These are phyloP conservation scores for Anthostomella pinea DNA, from an alignment of 2,329 filamentous ascomycete genomes.

Conservation along the genomic window DNA sequence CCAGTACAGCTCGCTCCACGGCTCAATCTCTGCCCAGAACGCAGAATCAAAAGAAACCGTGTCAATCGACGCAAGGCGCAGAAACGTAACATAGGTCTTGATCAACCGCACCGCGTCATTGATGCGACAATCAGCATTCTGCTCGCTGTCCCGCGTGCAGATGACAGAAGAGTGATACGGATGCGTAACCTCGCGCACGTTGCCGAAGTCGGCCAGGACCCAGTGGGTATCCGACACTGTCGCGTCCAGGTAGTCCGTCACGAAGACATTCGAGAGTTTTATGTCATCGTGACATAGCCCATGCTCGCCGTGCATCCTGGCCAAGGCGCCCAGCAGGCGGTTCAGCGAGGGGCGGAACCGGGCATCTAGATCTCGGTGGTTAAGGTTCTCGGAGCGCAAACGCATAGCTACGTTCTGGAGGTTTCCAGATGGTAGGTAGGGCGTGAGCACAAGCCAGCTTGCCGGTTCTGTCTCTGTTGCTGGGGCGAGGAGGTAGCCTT, in stretches of 20 bases:
- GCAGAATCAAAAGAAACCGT: slow-evolving; percentile 22
- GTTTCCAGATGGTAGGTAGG: slow-evolving; percentile 25
- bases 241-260: slow-evolving; percentile 9
- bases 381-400: slow-evolving; percentile 13
- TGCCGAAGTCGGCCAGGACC: slow-evolving; percentile 33
- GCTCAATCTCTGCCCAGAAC: no score
- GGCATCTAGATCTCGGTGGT: slow-evolving; percentile 27
- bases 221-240: slow-evolving; percentile 23
- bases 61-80: slow-evolving; percentile 22
- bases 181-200: slow-evolving; percentile 29
- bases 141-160: slow-evolving; percentile 29
- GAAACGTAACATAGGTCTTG: slow-evolving; percentile 30
- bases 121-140: slow-evolving; percentile 30
- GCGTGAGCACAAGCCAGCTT: slow-evolving; percentile 32
- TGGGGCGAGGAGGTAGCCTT: slow-evolving; percentile 31
- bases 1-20: no score
- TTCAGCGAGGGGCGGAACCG: slow-evolving; percentile 31
- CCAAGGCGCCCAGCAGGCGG: slow-evolving; percentile 25
- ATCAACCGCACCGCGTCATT: slow-evolving; percentile 33
- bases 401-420: slow-evolving; percentile 24
- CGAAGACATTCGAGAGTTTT: slow-evolving; percentile 33
- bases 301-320: slow-evolving; percentile 23
- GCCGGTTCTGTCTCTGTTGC: slow-evolving; percentile 5
- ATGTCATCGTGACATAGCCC: slow-evolving; percentile 34
- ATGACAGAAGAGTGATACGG: slow-evolving; percentile 30